Conservation (phyloP, 1,139 yeast species). For the Suhomyces taliae region DNA sequence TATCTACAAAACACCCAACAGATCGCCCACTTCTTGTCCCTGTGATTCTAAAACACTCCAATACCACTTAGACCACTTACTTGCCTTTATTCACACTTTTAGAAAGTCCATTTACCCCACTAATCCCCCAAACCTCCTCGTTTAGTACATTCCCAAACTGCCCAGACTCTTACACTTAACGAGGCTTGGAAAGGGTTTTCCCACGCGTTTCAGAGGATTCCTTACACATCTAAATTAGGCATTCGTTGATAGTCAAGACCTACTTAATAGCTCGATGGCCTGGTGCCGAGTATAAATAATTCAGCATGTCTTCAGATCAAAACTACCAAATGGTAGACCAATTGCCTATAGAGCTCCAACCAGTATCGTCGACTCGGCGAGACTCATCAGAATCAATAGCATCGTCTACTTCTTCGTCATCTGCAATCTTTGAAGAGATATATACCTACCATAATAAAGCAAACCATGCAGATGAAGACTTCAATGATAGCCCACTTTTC, state of each 20-base stretch:
- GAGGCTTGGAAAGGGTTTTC: no score
- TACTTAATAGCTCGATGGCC: background rate
- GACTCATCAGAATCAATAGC: background rate
- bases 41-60: no score
- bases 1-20: no score
- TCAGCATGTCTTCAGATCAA: constrained; percentile 11
- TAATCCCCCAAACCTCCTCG: no score
- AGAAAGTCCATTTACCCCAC: no score
- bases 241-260: background rate
- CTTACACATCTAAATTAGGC: constrained; percentile 4
- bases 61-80: no score
- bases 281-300: background rate
- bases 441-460: constrained; percentile 18
- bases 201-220: background rate
- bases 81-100: no score
- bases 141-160: no score
- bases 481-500: constrained; percentile 26
- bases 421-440: constrained; percentile 33
- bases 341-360: constrained; percentile 2
- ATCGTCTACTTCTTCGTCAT: constrained; percentile 18
- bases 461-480: constrained; percentile 20
- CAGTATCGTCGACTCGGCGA: background rate
- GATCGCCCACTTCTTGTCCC: no score
- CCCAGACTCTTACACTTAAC: no score
- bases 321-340: constrained; percentile 29